Conservation (phyloP, 176 grass and related monocot species). For the maize (Zea mays) region Zm-B73-REFERENCE-NAM-5.0 NC_050100.1:58865001-58865500, state of each 20-base stretch:
- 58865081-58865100: not conserved
- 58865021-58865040: not conserved
- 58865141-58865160: not conserved
- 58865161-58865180: constrained; percentile 15
- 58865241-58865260: not conserved
- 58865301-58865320: constrained; percentile 97
- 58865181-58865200: constrained; percentile 8
- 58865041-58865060: not conserved
- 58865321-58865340: constrained; percentile 83
- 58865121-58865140: constrained; percentile 17
- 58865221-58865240: constrained; percentile 29
- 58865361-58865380: constrained; percentile 87
- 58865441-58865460: constrained; percentile 40
- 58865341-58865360: constrained; percentile 87
- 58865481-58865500: constrained; percentile 29
- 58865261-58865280: constrained; percentile 82
- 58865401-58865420: constrained; percentile 78
- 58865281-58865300: constrained; percentile 90
- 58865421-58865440: constrained; percentile 49
- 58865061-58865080: not conserved
- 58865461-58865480: constrained; percentile 31
- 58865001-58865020: not conserved
- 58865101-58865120: not conserved
- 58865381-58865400: constrained; percentile 83
- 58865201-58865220: constrained; percentile 7